Evolutionary conservation across 352 stramenopile genomes (phyloP), one percentile per base, ranked within the genome.

Genomic region (Thalassiosira livingstoniorum): DNA sequence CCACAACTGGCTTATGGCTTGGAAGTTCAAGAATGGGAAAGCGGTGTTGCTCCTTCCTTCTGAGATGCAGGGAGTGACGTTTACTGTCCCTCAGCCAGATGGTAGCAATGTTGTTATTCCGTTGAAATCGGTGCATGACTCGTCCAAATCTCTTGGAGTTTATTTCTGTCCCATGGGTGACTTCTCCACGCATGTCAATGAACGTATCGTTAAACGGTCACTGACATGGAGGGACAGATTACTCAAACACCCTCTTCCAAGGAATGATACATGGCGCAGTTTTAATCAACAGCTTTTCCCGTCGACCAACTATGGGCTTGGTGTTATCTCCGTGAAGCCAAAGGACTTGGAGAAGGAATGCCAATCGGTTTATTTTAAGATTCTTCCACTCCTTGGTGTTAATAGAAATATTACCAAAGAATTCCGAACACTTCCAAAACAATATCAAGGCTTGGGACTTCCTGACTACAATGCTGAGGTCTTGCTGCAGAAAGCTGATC

Each of bases 361-460:
- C 25, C 21, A n/a, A 27, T 15, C 13, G 1, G 2, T 34, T 32
- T 69, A 53, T 34, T 69, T 57, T 32, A 11, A 5, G 21, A 2
- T 3, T 32, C 61, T 69, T 27, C 61, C 13, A 5, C 34, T 21
- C 7, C 27, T 69, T 34, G 61, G 39, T 23, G 39, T 55, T 2
- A 57, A 69, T 57, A 34, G 34, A 13, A 21, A 66, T 27, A 66
- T 66, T 29, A 66, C 58, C 2, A 2, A 15, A n/a, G 58, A 29
- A 2, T 66, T 5, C 4, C 29, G 58, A 29, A 47, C 25, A 34
- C 58, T 66, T n/a, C 58, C 58, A 7, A 4, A 7, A 11, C 4
- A 43, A 18, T 82, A 67, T 32, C 74, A 82, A 65, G 65, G 74
- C 2, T 55, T 82, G 2, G 74, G 43, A 1, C 43, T 82, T 0